These are phyloP conservation scores for Populus hybrid DNA, from an alignment of 441 rosid species.

Conservation along the genomic window DNA sequence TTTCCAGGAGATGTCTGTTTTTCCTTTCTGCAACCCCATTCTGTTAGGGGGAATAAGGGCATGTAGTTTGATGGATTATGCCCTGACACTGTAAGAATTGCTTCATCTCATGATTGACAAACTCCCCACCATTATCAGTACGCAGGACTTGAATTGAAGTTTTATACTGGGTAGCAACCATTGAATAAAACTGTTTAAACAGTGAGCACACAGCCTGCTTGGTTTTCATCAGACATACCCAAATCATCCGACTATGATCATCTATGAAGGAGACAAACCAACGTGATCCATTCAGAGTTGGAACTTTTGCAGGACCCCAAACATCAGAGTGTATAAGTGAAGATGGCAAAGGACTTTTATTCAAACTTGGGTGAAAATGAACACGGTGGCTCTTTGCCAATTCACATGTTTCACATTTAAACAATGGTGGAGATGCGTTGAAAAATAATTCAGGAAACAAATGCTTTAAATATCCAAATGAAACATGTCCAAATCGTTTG, in stretches of 20 bases:
- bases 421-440: not conserved
- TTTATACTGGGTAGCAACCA: not conserved
- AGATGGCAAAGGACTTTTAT: not conserved
- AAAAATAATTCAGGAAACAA: not conserved
- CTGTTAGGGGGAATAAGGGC: not conserved
- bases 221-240: not conserved
- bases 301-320: not conserved
- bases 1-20: not conserved
- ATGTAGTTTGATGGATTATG: not conserved
- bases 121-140: not conserved
- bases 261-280: constrained; percentile 5
- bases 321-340: not conserved
- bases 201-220: not conserved
- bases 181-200: not conserved
- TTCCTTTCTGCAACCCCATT: not conserved
- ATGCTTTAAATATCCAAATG: not conserved
- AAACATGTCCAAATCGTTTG: not conserved
- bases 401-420: constrained; percentile 3
- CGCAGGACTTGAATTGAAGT: not conserved
- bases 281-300: not conserved
- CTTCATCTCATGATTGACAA: not conserved
- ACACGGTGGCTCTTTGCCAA: constrained; percentile 4
- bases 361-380: not conserved
- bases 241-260: constrained; percentile 7
- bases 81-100: not conserved